phyloP scores from a whole-genome alignment of 495 filamentous ascomycete species.

The Corynascus novoguineensis region DNA sequence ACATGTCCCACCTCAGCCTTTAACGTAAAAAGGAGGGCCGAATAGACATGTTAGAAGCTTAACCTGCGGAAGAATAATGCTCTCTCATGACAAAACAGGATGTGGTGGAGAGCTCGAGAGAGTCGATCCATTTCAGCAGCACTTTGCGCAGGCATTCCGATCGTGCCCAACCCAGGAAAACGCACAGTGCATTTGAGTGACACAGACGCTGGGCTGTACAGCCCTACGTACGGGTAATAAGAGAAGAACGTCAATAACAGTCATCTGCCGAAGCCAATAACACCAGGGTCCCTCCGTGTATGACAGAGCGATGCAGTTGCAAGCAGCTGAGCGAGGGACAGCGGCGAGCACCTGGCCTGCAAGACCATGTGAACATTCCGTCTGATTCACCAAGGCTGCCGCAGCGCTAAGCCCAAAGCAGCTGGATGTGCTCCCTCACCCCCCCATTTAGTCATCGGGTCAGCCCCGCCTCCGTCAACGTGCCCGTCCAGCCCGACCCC shows the following conservation, averaged over 20 bases:
- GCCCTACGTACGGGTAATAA: too few relatives aligned
- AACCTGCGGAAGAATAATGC: too few relatives aligned
- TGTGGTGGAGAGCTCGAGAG: neutral
- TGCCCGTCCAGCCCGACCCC: conserved; percentile 6
- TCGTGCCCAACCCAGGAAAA: too few relatives aligned
- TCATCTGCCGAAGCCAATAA: neutral
- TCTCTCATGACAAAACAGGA: too few relatives aligned
- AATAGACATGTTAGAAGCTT: too few relatives aligned
- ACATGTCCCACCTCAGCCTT: too few relatives aligned
- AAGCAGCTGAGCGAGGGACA: conserved; percentile 1
- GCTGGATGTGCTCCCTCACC: conserved; percentile 7
- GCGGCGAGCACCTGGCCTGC: conserved; percentile 2
- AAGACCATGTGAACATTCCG: conserved; percentile 28
- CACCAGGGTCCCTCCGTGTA: neutral
- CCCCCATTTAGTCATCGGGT: conserved; percentile 27
- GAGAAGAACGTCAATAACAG: too few relatives aligned
- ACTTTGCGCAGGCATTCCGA: too few relatives aligned
- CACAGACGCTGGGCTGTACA: too few relatives aligned
- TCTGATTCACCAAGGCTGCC: conserved; percentile 26
- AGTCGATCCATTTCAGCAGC: too few relatives aligned
- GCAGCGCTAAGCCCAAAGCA: conserved; percentile 11
- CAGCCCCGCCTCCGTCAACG: conserved; percentile 27
- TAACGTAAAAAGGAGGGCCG: neutral
- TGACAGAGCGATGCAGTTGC: neutral
- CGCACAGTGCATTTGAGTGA: too few relatives aligned